Conservation (phyloP, 768 basidiomycete species). For the Floccularia luteovirens region DNA sequence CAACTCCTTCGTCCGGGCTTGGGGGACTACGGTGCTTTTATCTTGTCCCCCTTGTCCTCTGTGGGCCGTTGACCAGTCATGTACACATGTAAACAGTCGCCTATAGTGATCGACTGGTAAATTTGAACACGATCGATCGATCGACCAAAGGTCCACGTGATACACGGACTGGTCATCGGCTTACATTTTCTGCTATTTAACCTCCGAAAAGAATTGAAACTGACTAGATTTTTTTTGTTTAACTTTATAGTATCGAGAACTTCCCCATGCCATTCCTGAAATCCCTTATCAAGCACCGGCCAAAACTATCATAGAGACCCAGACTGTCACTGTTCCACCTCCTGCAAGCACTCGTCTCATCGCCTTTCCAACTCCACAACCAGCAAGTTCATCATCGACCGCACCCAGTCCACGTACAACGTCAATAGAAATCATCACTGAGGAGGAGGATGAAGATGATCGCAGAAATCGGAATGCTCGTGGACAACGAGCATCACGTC, state of each 20-base stretch:
- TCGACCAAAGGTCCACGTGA: constrained; percentile 37
- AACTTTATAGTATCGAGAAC: constrained; percentile 33
- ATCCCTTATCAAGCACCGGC: constrained; percentile 50
- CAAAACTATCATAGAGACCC: constrained; percentile 57
- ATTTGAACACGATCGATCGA: constrained; percentile 28
- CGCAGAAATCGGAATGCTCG: constrained; percentile 33
- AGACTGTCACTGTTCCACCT: constrained; percentile 64
- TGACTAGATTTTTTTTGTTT: constrained; percentile 22
- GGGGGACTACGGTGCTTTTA: constrained; percentile 73
- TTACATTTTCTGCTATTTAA: constrained; percentile 11
- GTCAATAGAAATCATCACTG: constrained; percentile 58
- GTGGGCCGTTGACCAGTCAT: constrained; percentile 31
- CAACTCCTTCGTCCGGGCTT: constrained; percentile 86
- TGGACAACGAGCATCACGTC: constrained; percentile 35
- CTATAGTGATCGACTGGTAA: too few relatives aligned
- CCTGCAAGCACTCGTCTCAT: constrained; percentile 76
- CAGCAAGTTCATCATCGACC: constrained; percentile 44
- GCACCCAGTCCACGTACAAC: constrained; percentile 71
- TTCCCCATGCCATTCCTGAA: constrained; percentile 38
- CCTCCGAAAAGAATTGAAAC: constrained; percentile 16
- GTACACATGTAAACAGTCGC: constrained; percentile 18
- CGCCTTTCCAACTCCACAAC: constrained; percentile 65
- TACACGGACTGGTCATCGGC: constrained; percentile 6
- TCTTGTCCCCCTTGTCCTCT: constrained; percentile 70
- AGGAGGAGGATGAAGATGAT: constrained; percentile 50